Percentiles rank a stretch among this genome's conserved stretches.
Evolutionary conservation across 2,329 filamentous ascomycete species (phyloP).

Genomic region (Trichoderma lentiforme): DNA sequence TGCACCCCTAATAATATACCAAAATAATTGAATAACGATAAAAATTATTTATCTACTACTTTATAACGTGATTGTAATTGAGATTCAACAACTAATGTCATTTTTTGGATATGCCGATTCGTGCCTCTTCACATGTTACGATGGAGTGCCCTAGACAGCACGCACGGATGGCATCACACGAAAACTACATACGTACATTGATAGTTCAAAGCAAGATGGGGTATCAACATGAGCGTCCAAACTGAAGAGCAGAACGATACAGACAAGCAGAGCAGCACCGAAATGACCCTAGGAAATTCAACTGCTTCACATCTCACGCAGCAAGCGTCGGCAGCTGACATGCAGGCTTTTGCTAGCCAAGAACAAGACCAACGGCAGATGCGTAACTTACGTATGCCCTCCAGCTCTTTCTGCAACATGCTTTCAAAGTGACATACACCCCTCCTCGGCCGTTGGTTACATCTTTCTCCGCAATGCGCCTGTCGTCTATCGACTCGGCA

Average conservation of each 20-base stretch:
- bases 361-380: not conserved
- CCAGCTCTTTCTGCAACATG: not conserved
- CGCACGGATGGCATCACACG: not conserved
- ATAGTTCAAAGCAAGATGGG: not conserved
- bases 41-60: not conserved
- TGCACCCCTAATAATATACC: not conserved
- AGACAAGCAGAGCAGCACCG: not conserved
- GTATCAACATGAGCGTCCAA: not conserved
- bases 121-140: not conserved
- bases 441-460: not conserved
- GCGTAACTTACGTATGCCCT: not conserved
- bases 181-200: not conserved
- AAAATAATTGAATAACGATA: not conserved
- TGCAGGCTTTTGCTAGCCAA: not conserved
- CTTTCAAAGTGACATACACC: not conserved
- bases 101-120: not conserved
- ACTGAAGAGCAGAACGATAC: not conserved
- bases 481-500: not conserved
- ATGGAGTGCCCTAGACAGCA: not conserved
- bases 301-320: not conserved
- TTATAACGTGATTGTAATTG: not conserved
- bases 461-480: not conserved
- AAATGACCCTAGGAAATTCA: not conserved
- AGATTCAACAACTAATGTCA: too few species aligned
- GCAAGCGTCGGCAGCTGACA: not conserved